phyloP scores from a whole-genome alignment of 306 rosid species.

The Cucurbita ficifolia region DNA sequence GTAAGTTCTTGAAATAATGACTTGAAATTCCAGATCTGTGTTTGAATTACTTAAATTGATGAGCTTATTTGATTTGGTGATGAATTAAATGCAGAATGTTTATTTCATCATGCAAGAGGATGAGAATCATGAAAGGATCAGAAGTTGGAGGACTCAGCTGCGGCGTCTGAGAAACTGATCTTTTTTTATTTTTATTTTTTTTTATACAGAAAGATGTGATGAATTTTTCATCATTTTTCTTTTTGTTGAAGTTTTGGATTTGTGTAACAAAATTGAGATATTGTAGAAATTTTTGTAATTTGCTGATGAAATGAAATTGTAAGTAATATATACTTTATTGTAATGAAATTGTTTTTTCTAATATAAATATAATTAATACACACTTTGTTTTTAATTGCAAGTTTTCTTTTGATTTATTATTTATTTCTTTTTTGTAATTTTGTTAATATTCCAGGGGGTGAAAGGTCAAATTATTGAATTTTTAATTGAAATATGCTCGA shows the following conservation, averaged over 20 bases:
- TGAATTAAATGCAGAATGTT: neutral
- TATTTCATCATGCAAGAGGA: neutral
- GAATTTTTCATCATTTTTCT: neutral
- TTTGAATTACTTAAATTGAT: too few species aligned
- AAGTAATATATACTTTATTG: neutral
- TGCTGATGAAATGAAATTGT: neutral
- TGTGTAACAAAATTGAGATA: neutral
- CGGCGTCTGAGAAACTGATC: neutral
- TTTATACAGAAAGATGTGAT: neutral
- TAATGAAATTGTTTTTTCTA: too few species aligned
- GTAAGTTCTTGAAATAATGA: slow-evolving; percentile 20
- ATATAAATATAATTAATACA: too few species aligned
- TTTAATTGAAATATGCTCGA: too few species aligned
- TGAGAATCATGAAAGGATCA: slow-evolving; percentile 4
- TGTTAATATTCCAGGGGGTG: too few species aligned
- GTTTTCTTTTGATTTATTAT: too few species aligned
- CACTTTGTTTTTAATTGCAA: too few species aligned
- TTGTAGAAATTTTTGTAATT: neutral
- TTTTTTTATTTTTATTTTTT: too few species aligned
- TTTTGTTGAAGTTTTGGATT: neutral
- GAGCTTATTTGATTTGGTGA: neutral
- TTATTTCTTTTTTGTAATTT: too few species aligned
- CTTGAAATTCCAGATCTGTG: too few species aligned
- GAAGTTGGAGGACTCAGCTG: neutral
- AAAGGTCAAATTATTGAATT: too few species aligned